These are phyloP conservation scores for Raphanus sativus DNA, from an alignment of 345 rosid genomes.

Conservation along the genomic window DNA sequence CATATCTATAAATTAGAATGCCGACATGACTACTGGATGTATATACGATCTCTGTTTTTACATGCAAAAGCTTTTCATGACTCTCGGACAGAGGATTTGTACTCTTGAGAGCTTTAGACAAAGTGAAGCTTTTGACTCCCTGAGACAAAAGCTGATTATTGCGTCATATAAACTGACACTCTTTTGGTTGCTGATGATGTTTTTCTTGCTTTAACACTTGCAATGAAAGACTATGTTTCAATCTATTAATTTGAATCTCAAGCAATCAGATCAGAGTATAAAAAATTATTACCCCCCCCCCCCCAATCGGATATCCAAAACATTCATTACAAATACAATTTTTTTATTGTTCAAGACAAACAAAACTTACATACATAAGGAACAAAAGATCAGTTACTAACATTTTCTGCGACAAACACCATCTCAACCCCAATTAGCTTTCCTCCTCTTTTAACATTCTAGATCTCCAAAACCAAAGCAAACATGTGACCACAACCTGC, in stretches of 20 bases:
- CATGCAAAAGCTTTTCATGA: slow-evolving; percentile 66
- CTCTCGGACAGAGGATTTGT: slow-evolving; percentile 66
- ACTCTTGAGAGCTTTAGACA: slow-evolving; percentile 73
- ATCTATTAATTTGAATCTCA: slow-evolving; percentile 1
- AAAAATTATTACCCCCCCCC: neutral
- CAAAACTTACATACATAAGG: neutral
- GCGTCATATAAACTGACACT: slow-evolving; percentile 9
- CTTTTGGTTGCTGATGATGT: slow-evolving; percentile 18
- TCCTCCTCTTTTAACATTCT: neutral
- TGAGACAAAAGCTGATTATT: slow-evolving; percentile 60
- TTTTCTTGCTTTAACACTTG: slow-evolving; percentile 20
- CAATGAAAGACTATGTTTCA: neutral
- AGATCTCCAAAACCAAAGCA: neutral
- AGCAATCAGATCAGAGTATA: neutral
- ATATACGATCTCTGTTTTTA: slow-evolving; percentile 17
- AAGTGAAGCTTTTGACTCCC: slow-evolving; percentile 58
- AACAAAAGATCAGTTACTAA: neutral
- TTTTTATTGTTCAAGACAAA: neutral
- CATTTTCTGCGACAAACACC: neutral
- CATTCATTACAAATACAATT: neutral
- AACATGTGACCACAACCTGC: neutral
- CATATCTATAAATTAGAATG: no score
- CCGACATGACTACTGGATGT: neutral
- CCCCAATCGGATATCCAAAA: neutral
- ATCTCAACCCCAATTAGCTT: neutral